Percentiles rank a stretch among this genome's conserved stretches.
phyloP scores from a whole-genome alignment of 2,329 filamentous ascomycete species.

The Fusarium robinianum region DNA sequence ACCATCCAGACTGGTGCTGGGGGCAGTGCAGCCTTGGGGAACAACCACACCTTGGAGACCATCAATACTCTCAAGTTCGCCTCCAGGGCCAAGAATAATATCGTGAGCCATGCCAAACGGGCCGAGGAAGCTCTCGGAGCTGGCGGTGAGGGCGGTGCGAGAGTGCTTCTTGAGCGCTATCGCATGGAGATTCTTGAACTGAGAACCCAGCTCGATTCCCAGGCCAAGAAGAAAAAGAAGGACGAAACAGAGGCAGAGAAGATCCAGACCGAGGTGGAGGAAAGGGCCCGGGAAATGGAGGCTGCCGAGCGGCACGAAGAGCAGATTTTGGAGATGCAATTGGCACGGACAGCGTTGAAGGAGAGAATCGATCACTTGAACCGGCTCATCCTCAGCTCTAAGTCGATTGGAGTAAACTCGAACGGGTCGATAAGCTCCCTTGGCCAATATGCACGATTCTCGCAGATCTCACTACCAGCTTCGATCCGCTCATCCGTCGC shows the following conservation, averaged over 20 bases:
- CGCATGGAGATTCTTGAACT: conserved; percentile 89
- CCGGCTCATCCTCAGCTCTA: conserved; percentile 90
- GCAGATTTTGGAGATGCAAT: conserved; percentile 98
- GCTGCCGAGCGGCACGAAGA: conserved; percentile 88
- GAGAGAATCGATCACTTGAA: conserved; percentile 98
- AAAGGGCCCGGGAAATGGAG: conserved; percentile 75
- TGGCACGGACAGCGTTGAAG: conserved; percentile 92
- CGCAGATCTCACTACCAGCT: conserved; percentile 57
- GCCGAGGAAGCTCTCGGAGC: conserved; percentile 85
- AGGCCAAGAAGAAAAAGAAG: conserved; percentile 70
- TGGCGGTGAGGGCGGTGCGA: conserved; percentile 81
- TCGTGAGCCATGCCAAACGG: conserved; percentile 94
- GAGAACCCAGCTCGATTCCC: conserved; percentile 77
- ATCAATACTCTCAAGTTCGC: conserved; percentile 97
- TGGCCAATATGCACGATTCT: conserved; percentile 64
- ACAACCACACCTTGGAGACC: conserved; percentile 82
- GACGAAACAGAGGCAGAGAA: conserved; percentile 65
- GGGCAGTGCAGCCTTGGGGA: conserved; percentile 70
- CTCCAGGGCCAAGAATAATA: conserved; percentile 94
- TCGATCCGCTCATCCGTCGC: conserved; percentile 73
- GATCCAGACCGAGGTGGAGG: conserved; percentile 68
- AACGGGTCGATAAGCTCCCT: conserved; percentile 73
- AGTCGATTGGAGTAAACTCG: conserved; percentile 90
- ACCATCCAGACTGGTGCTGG: conserved; percentile 88
- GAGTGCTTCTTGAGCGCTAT: conserved; percentile 89